These are phyloP conservation scores for Tolypocladium sp. DNA, from an alignment of 2,329 filamentous ascomycete genomes.

Conservation along the genomic window DNA sequence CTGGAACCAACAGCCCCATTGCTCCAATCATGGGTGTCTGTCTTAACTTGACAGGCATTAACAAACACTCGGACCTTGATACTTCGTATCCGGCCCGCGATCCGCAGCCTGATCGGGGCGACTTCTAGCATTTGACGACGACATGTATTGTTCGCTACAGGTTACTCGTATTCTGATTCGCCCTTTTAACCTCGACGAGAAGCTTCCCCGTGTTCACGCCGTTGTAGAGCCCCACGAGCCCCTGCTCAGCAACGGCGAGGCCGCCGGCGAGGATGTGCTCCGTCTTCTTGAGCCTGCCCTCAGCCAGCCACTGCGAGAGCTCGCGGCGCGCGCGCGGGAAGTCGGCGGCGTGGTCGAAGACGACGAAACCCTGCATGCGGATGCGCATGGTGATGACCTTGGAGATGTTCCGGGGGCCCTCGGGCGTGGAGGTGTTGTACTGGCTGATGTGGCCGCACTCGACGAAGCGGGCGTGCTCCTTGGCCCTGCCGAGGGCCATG, in stretches of 20 bases:
- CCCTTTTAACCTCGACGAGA: conserved; percentile 42
- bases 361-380: conserved; percentile 63
- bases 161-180: conserved; percentile 7
- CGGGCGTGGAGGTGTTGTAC: conserved; percentile 50
- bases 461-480: conserved; percentile 53
- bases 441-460: conserved; percentile 64
- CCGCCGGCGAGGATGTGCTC: conserved; percentile 66
- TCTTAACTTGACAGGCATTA: too few species aligned
- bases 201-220: conserved; percentile 64
- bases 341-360: conserved; percentile 56
- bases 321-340: conserved; percentile 50
- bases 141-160: conserved; percentile 6
- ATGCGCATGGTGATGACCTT: conserved; percentile 46
- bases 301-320: conserved; percentile 56
- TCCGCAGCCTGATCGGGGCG: too few species aligned
- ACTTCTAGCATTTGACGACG: background rate
- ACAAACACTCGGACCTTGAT: too few species aligned
- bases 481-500: conserved; percentile 54
- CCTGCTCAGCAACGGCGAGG: conserved; percentile 52
- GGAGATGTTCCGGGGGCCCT: conserved; percentile 47
- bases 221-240: conserved; percentile 54
- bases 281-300: conserved; percentile 63
- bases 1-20: too few species aligned
- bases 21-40: too few species aligned
- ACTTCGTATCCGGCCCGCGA: too few species aligned